These are phyloP conservation scores for Hygrophorus russula DNA, from an alignment of 768 basidiomycete species.

Conservation along the genomic window DNA sequence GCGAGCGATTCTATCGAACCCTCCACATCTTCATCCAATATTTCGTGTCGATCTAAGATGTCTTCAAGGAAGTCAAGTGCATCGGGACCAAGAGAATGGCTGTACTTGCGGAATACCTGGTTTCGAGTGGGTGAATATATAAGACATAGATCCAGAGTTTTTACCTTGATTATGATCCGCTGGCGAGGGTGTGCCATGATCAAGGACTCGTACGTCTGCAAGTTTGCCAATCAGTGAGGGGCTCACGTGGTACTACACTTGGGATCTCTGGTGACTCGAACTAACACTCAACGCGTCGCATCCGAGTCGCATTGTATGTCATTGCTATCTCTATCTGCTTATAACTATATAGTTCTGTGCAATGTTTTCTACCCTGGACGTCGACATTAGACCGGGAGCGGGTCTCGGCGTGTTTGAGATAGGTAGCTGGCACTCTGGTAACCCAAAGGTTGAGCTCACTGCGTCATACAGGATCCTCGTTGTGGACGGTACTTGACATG, in stretches of 20 bases:
- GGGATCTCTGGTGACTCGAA: not conserved
- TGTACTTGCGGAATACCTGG: constrained; percentile 81
- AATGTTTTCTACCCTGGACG: constrained; percentile 63
- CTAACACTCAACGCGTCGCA: not conserved
- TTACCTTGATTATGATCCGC: constrained; percentile 36
- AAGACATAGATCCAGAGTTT: not conserved
- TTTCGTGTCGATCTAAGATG: constrained; percentile 61
- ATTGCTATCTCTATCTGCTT: too few relatives aligned
- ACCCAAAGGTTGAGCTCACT: constrained; percentile 3
- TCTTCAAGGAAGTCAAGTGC: constrained; percentile 60
- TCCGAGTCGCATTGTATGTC: too few relatives aligned
- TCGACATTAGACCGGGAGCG: constrained; percentile 65
- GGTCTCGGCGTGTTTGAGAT: constrained; percentile 75
- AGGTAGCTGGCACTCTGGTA: constrained; percentile 25
- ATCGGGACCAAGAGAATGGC: constrained; percentile 77
- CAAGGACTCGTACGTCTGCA: too few relatives aligned
- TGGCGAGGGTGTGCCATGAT: constrained; percentile 36
- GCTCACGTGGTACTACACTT: not conserved
- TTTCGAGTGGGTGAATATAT: not conserved
- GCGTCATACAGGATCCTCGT: constrained; percentile 44
- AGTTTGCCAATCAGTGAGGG: too few relatives aligned
- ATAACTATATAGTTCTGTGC: too few relatives aligned
- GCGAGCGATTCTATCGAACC: constrained; percentile 70
- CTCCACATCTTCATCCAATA: constrained; percentile 59
- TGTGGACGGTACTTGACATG: constrained; percentile 68